Evolutionary conservation across 2,329 filamentous ascomycete genomes (phyloP), one percentile per base, ranked within the genome.

Genomic region (Cytospora piceicola): DNA sequence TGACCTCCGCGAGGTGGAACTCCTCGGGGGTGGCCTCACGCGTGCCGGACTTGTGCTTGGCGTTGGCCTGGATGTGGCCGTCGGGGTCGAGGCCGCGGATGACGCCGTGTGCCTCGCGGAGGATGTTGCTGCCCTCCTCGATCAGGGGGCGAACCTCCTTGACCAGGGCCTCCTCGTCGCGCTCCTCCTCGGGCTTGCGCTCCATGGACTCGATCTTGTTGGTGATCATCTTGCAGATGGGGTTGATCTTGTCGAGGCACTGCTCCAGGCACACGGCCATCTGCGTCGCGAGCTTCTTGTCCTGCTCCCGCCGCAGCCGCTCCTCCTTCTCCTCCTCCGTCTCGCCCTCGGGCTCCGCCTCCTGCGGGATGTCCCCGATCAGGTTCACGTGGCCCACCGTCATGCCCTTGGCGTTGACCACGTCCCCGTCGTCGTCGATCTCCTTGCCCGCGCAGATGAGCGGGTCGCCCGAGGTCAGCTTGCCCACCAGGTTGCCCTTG

Each of bases 71-170:
- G 75, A 97, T 96, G 69, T 88, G 88, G 39, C 94, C 93, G 74
- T 96, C 93, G 0, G 94, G 93, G 73, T 97, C 94, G 60, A 97
- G 87, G 8, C 91, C 93, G 39, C 93, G 92, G 72, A 97, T 92
- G 9, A 90, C 84, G 61, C 93, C 93, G 74, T 97, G 95, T 77
- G 90, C 90, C 77, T 97, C 94, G 71, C 90, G 89, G 17, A 97
- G 84, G 74, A 96, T 93, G 70, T 88, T 88, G 62, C 88, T 86
- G 57, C 89, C 93, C 77, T 97, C 91, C 76, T 97, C 93, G 73
- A 97, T 92, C 17, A 97, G 84, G 0, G 94, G 94, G 77, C 90
- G 92, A 72, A 97, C 92, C 65, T 93, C 85, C 75, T 91, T 88
- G 73, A 97, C 93, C 6, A 97, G 87, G 71, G 91, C 86, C 73